These are phyloP conservation scores for Solanum medicagineum DNA, from an alignment of 257 asterid species.

Conservation along the genomic window DNA sequence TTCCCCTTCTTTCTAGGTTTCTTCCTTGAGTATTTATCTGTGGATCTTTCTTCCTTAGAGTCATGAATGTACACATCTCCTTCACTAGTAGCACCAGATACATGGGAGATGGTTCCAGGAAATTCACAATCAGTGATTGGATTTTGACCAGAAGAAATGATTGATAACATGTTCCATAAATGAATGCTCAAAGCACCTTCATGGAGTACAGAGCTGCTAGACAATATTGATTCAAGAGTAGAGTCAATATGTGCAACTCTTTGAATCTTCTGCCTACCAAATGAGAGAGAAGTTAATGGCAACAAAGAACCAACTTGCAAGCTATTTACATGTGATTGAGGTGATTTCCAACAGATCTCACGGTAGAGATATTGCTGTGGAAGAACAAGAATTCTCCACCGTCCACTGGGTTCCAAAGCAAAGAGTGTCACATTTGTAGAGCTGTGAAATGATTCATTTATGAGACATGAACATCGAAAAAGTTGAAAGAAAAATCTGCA, in stretches of 20 bases:
- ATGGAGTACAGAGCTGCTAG: neutral
- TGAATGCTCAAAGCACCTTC: neutral
- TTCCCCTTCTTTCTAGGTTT: conserved; percentile 7
- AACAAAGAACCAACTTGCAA: conserved; percentile 3
- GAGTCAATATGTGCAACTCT: neutral
- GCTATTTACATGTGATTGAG: conserved; percentile 3
- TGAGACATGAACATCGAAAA: neutral
- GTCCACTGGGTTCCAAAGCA: neutral
- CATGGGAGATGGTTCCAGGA: neutral
- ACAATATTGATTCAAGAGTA: neutral
- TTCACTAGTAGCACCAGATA: neutral
- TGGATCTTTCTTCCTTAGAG: neutral
- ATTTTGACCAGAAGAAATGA: conserved; percentile 1
- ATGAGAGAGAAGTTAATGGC: neutral
- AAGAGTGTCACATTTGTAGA: neutral
- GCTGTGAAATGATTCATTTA: neutral
- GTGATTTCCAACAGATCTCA: neutral
- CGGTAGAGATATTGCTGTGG: neutral
- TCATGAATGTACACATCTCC: neutral
- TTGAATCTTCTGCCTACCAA: neutral
- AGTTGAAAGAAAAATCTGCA: neutral
- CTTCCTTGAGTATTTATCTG: neutral
- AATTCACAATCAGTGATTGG: neutral
- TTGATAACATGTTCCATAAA: neutral
- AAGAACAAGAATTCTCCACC: neutral